phyloP scores from a whole-genome alignment of 139 green algal genomes.

The Zygnema circumcarinatum region DNA sequence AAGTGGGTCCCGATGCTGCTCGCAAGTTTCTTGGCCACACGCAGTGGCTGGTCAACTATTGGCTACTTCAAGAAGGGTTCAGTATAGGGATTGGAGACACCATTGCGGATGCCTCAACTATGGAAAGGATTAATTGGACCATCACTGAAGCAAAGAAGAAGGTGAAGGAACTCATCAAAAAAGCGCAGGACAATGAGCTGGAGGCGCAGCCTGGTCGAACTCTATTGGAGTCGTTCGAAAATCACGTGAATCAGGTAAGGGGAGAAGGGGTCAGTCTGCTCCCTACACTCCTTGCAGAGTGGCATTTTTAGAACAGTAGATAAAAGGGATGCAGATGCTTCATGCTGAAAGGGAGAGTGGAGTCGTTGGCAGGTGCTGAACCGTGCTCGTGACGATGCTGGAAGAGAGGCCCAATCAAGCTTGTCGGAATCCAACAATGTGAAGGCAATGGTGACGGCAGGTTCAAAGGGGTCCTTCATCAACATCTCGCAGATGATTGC shows the following conservation, averaged over 20 bases:
- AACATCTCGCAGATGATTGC: slow-evolving; percentile 99
- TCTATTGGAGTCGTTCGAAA: slow-evolving; percentile 94
- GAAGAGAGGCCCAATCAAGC: slow-evolving; percentile 84
- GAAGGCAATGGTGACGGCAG: slow-evolving; percentile 95
- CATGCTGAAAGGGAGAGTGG: too few species aligned
- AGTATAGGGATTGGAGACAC: slow-evolving; percentile 97
- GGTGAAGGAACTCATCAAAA: slow-evolving; percentile 70
- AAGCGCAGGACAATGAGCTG: slow-evolving; percentile 85
- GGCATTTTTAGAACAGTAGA: not conserved
- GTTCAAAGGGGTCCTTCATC: slow-evolving; percentile 97
- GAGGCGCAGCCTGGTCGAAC: slow-evolving; percentile 90
- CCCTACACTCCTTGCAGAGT: not conserved
- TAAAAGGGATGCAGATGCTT: not conserved
- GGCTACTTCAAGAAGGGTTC: slow-evolving; percentile 93
- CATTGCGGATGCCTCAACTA: slow-evolving; percentile 91
- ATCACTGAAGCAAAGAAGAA: slow-evolving; percentile 77
- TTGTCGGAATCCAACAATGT: slow-evolving; percentile 96
- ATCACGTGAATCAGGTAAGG: slow-evolving; percentile 76
- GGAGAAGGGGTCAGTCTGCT: too few species aligned
- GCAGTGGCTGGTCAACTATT: slow-evolving; percentile 94
- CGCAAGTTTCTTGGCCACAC: slow-evolving; percentile 78
- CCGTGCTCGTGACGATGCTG: slow-evolving; percentile 92
- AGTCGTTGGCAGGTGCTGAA: slow-evolving; percentile 79
- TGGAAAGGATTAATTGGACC: slow-evolving; percentile 89
- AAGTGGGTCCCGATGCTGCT: slow-evolving; percentile 88